These are phyloP conservation scores for Trypanosomatidae sp. DNA, from an alignment of 208 protist species.

Conservation along the genomic window DNA sequence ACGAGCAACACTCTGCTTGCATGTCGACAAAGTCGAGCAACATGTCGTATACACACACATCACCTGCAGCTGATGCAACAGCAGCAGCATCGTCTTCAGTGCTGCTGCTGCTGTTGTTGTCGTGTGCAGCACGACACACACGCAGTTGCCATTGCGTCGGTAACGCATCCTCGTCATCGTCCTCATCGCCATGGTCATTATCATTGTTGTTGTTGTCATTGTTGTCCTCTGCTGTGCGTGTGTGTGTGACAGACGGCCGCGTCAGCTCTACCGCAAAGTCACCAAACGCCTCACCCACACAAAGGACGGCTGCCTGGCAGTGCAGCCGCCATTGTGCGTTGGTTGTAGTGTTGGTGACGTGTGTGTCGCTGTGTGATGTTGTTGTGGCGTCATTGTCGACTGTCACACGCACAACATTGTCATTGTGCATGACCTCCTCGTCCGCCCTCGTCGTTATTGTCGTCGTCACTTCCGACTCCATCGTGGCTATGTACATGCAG, in stretches of 20 bases:
- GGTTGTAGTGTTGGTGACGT: not conserved
- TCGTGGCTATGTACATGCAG: too few species aligned
- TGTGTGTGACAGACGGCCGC: not conserved
- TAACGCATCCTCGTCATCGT: not conserved
- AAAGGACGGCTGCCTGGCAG: constrained; percentile 73
- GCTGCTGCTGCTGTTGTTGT: not conserved
- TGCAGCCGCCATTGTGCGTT: constrained; percentile 12
- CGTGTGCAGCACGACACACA: constrained; percentile 8
- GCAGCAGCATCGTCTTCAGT: not conserved
- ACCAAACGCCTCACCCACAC: constrained; percentile 78
- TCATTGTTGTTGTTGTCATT: too few species aligned
- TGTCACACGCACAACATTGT: too few species aligned
- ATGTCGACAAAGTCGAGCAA: constrained; percentile 28
- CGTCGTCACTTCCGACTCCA: too few species aligned
- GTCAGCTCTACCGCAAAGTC: constrained; percentile 71
- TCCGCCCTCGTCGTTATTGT: too few species aligned
- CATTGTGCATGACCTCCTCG: too few species aligned
- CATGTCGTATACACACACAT: constrained; percentile 4
- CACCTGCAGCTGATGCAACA: constrained; percentile 1
- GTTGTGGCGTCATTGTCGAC: not conserved
- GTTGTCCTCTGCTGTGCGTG: not conserved
- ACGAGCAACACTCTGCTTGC: constrained; percentile 6
- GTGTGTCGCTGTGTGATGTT: not conserved
- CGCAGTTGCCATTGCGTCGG: constrained; percentile 32
- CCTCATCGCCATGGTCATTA: too few species aligned